phyloP scores from a whole-genome alignment of 2,329 filamentous ascomycete species.

The Trichophyton rubrum region DNA sequence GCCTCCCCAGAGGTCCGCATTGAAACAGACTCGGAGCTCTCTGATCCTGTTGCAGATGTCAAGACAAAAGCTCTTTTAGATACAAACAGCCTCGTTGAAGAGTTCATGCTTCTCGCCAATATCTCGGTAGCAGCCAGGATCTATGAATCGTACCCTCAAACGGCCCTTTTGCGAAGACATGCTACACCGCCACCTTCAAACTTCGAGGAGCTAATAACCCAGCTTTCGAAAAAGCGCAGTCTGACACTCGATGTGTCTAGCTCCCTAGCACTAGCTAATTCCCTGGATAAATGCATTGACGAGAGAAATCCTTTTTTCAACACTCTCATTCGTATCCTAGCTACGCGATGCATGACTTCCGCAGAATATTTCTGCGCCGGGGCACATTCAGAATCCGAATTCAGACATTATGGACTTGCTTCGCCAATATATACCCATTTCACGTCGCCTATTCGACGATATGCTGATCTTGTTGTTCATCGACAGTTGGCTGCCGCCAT shows the following conservation, averaged over 20 bases:
- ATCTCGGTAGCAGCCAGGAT: constrained; percentile 85
- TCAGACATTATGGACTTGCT: constrained; percentile 91
- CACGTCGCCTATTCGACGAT: constrained; percentile 90
- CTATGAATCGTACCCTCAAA: constrained; percentile 85
- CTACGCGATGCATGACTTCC: constrained; percentile 97
- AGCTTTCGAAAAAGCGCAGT: constrained; percentile 75
- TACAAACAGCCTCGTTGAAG: constrained; percentile 94
- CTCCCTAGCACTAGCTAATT: constrained; percentile 86
- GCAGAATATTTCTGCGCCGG: constrained; percentile 97
- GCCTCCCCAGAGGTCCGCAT: constrained; percentile 97
- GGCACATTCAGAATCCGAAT: constrained; percentile 83
- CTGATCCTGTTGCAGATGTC: constrained; percentile 78
- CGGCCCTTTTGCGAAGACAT: constrained; percentile 84
- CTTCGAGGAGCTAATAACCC: constrained; percentile 85
- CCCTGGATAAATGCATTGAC: constrained; percentile 74
- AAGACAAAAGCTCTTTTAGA: constrained; percentile 89
- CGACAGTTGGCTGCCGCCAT: constrained; percentile 91
- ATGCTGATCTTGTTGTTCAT: constrained; percentile 91
- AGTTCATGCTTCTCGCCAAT: constrained; percentile 99
- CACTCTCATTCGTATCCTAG: constrained; percentile 92
- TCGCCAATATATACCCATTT: constrained; percentile 98
- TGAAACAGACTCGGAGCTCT: constrained; percentile 87
- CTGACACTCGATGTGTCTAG: constrained; percentile 72
- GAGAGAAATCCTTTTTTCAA: constrained; percentile 87
- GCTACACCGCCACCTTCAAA: constrained; percentile 86